Percentiles rank a stretch among this genome's conserved stretches.
Conservation (phyloP, 345 rosid species). For the Clarkia xantiana region DNA sequence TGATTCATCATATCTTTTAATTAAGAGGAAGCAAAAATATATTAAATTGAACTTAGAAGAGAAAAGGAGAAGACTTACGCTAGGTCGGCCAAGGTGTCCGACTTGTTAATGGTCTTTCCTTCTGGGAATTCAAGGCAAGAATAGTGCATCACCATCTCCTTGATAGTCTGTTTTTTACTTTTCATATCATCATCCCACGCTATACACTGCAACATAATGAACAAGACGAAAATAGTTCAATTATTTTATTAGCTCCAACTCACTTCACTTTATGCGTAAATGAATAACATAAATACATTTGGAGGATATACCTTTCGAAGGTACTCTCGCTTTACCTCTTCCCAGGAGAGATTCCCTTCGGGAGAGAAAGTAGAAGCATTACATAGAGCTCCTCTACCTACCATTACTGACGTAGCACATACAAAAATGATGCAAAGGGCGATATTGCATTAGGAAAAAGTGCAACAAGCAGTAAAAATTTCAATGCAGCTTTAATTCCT, state of each 20-base stretch:
- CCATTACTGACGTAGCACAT: constrained; percentile 91
- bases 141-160: constrained; percentile 70
- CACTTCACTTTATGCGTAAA: too few species aligned
- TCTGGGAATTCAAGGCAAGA: constrained; percentile 70
- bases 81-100: constrained; percentile 59
- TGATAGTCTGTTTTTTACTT: constrained; percentile 73
- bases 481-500: not conserved
- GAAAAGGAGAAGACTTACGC: constrained; percentile 38
- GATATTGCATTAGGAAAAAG: too few species aligned
- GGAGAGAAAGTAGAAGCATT: constrained; percentile 85
- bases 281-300: too few species aligned
- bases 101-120: constrained; percentile 65
- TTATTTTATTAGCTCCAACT: not conserved
- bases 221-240: constrained; percentile 8
- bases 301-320: constrained; percentile 46
- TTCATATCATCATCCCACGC: constrained; percentile 79
- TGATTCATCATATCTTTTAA: not conserved
- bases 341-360: constrained; percentile 51
- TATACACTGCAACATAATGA: constrained; percentile 47
- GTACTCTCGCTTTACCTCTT: constrained; percentile 56
- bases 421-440: constrained; percentile 3
- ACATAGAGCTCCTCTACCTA: constrained; percentile 94
- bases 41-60: not conserved
- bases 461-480: too few species aligned
- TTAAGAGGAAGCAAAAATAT: not conserved